phyloP scores from a whole-genome alignment of 169 alveolate species.

The Fabrea salina region DNA sequence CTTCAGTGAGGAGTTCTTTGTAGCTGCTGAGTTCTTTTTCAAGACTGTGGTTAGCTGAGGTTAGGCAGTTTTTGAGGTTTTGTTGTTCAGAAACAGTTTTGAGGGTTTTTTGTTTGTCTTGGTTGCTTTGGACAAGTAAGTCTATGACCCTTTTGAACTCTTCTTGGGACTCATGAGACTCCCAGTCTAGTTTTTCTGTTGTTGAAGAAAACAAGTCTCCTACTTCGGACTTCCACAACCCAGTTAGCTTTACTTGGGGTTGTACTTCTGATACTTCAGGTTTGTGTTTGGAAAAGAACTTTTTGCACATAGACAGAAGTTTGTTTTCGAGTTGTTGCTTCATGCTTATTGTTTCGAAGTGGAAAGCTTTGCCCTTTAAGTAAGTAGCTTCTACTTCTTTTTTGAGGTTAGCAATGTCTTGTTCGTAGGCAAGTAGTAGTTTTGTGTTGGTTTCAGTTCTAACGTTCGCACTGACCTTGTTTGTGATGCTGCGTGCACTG shows the following conservation, averaged over 20 bases:
- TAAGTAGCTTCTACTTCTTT: constrained; percentile 12
- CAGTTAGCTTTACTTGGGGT: too few relatives aligned
- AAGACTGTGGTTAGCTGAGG: background rate
- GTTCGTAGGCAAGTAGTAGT: constrained; percentile 12
- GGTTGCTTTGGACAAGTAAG: too few relatives aligned
- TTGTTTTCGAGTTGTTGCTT: constrained; percentile 17
- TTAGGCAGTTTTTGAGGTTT: too few relatives aligned
- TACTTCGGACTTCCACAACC: too few relatives aligned
- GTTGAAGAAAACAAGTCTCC: too few relatives aligned
- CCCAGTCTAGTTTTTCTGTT: too few relatives aligned
- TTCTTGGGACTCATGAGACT: too few relatives aligned
- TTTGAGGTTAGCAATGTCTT: constrained; percentile 13
- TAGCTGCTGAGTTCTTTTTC: background rate
- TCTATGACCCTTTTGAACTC: too few relatives aligned
- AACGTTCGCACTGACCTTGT: constrained; percentile 59
- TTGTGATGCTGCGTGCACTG: constrained; percentile 62
- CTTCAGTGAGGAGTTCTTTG: background rate
- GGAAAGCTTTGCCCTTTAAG: background rate
- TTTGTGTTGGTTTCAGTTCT: constrained; percentile 23
- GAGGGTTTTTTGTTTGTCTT: too few relatives aligned
- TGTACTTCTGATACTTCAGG: too few relatives aligned
- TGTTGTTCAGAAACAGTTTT: too few relatives aligned
- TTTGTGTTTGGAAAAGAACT: background rate
- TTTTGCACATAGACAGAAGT: background rate
- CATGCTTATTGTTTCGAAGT: background rate